phyloP scores from a whole-genome alignment of 495 filamentous ascomycete species.

The Tuber melanosporum region DNA sequence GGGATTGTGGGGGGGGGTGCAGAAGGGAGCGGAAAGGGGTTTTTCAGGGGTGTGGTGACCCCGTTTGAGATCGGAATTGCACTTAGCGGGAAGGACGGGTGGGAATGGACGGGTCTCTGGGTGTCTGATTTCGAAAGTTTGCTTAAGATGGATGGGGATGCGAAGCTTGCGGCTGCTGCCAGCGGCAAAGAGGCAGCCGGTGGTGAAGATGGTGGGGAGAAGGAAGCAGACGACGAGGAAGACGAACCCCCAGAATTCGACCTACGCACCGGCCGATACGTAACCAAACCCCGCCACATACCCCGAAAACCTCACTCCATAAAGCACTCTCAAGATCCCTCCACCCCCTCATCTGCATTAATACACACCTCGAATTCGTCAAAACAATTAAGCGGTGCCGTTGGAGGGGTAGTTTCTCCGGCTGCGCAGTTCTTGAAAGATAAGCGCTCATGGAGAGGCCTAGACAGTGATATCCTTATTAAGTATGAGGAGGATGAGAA shows the following conservation, averaged over 20 bases:
- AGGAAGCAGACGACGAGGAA: conserved; percentile 30
- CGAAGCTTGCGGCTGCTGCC: conserved; percentile 4
- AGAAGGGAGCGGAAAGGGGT: conserved; percentile 53
- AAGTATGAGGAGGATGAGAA: conserved; percentile 55
- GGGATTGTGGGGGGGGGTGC: conserved; percentile 54
- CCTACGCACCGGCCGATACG: conserved; percentile 76
- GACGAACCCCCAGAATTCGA: conserved; percentile 80
- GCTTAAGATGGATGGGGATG: conserved; percentile 35
- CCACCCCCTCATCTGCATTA: conserved; percentile 38
- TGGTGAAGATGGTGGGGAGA: conserved; percentile 47
- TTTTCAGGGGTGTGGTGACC: conserved; percentile 80
- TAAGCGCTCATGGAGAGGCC: conserved; percentile 81
- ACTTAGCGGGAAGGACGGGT: conserved; percentile 45
- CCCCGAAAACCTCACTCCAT: conserved; percentile 41
- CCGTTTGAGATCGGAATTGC: conserved; percentile 81
- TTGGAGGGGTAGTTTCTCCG: conserved; percentile 78
- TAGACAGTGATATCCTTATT: conserved; percentile 78
- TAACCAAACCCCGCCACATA: conserved; percentile 80
- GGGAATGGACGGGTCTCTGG: conserved; percentile 47
- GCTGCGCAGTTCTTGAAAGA: conserved; percentile 79
- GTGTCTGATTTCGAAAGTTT: conserved; percentile 46
- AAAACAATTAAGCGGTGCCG: conserved; percentile 51
- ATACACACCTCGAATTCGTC: conserved; percentile 27
- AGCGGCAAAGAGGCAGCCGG: conserved; percentile 17
- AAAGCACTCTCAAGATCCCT: conserved; percentile 17